phyloP scores from a whole-genome alignment of 352 stramenopile species.

The Blastocystis sp. region DNA sequence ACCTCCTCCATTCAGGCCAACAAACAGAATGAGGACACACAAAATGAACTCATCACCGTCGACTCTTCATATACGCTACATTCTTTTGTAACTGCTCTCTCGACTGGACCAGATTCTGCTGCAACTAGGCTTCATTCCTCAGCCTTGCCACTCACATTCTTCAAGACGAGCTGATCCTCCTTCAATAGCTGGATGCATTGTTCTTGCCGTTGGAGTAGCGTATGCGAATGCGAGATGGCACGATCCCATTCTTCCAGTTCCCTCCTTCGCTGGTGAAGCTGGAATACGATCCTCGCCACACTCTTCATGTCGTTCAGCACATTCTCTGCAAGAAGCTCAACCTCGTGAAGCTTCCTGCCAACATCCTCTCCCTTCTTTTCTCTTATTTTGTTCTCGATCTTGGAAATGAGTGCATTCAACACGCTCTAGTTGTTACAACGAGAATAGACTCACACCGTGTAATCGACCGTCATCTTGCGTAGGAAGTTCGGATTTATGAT shows the following conservation, averaged over 20 bases:
- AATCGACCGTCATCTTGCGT: slow-evolving; percentile 42
- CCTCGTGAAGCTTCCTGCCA: neutral
- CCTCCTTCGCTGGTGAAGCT: neutral
- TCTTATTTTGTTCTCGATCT: slow-evolving; percentile 15
- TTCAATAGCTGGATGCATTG: slow-evolving; percentile 19
- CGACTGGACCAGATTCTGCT: slow-evolving; percentile 20
- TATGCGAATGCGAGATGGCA: neutral
- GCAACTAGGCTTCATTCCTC: slow-evolving; percentile 31
- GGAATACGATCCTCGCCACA: neutral
- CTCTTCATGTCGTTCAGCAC: slow-evolving; percentile 11
- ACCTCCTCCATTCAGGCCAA: slow-evolving; percentile 10
- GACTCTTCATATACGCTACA: neutral
- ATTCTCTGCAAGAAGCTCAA: neutral
- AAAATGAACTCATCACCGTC: neutral
- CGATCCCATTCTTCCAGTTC: slow-evolving; percentile 3
- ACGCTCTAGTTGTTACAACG: neutral
- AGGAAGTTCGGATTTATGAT: slow-evolving; percentile 49
- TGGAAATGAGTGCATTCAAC: neutral
- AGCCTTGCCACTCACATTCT: neutral
- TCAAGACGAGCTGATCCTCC: slow-evolving; percentile 32
- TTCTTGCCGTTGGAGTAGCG: neutral
- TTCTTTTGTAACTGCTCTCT: slow-evolving; percentile 35
- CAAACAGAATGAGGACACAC: neutral
- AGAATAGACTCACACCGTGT: neutral
- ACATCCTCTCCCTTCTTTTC: neutral